Base-by-base conservation (phyloP, 192 early-diverging fungal species). In the Coemansia sp. region DNA sequence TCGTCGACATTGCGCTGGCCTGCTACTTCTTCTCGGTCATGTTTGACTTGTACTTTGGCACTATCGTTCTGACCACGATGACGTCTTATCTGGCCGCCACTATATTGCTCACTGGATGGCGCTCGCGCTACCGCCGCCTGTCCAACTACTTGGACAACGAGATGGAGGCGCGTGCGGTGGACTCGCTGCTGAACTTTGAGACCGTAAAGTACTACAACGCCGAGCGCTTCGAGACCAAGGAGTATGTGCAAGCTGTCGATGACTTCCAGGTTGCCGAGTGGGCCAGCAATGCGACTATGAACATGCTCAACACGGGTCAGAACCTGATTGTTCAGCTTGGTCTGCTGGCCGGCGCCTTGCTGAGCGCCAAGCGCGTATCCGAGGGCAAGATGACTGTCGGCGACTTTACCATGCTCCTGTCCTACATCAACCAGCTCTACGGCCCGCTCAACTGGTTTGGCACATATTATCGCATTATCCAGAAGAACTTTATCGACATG, bases 131-230 rank as follows among this genome's bases (percentile, higher is more conserved):
- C 79, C 84, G 95, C 37, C 69, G 94, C 3, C 85, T 84, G 50
- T 92, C 90, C 84, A 95, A 90, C 63, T 86, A 91, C 38, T 82
- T 94, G 50, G 97, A 98, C 75, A 90, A 93, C 62, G 88, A 90
- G 46, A 87, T 90, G 61, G 86, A 93, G 56, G 87, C 93, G 6
- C 90, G 89, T 50, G 89, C 88, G 18, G 95, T 97, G 4, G 97
- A 99, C 71, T 97, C 94, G 45, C 74, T 99, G 59, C 84, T 97
- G 48, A 99, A 99, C 78, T 96, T 96, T 86, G 97, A 99, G 76
- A 99, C 97, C 2, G 97, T 99, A 72, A 99, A 99, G 77, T 97
- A 98, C 73, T 97, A 95, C 82, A 90, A 89, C 66, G 91, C 90
- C 40, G 96, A 97, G 79, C 62, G 79, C 14, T 97, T 89, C 78